Base-by-base conservation (phyloP, 2,329 filamentous ascomycete species). In the Ascochyta rabiei region DNA sequence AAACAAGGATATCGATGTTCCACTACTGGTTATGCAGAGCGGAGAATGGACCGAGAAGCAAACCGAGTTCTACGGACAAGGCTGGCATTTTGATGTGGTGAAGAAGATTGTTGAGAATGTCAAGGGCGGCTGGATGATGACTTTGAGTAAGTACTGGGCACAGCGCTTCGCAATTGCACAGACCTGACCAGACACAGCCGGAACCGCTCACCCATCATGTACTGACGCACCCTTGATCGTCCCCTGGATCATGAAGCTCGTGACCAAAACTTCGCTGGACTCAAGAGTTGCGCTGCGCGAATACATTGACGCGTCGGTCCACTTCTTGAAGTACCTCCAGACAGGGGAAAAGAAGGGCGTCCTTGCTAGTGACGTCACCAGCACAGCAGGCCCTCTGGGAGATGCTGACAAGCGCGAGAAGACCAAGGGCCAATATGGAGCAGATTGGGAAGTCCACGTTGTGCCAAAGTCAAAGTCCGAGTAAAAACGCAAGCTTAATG, bases 161-260 rank as follows among this genome's bases (percentile, higher is more conserved):
- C 59, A 1, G 6, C 23, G 23, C 18, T 13, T 6, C 21, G 2
- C 6, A 1, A 12, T 10, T 21, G 21, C 6, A 1, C 24, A 30
- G 19, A 42, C 18, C 56, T 64, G 35, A 65, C 24, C 9, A 5
- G 1, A 12, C 39, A n/a, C 40, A 67, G 61, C 56, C 39, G 72
- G 72, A 24, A 67, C 68, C 75, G 70, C 84, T 0, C 87, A 89
- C 63, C 85, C 87, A 0, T 84, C 81, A 9, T 83, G 88, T 18
- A 88, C 87, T 0, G 87, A 89, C 64, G 87, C 86, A 15, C 86
- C 86, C 0, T 76, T 89, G 2, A 79, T 89, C 7, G 82, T 88
- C 56, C 86, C 86, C 0, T 73, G 81, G 45, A 74, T 89, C 24
- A 76, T 89, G 39, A 80, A 82, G 51, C 82, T 84, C 76, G 84